phyloP scores from a whole-genome alignment of 257 asterid genomes.

The Misopates orontium region DNA sequence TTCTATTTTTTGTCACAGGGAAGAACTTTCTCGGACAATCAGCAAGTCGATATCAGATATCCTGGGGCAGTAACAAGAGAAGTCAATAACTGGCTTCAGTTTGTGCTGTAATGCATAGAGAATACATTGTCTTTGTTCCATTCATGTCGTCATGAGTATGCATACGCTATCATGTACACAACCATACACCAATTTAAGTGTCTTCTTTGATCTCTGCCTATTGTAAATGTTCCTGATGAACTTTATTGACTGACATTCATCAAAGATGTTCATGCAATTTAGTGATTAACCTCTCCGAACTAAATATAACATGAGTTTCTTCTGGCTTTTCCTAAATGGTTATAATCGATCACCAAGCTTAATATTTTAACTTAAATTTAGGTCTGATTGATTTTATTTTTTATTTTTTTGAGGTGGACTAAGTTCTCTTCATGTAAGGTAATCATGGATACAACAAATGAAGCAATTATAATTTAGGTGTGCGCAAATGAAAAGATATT shows the following conservation, averaged over 20 bases:
- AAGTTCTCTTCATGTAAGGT: no score
- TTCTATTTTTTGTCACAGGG: constrained; percentile 35
- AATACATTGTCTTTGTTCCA: constrained; percentile 10
- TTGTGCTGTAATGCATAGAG: constrained; percentile 16
- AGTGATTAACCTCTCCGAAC: no score
- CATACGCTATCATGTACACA: constrained; percentile 5
- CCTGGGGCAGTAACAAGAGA: constrained; percentile 54
- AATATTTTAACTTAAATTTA: no score
- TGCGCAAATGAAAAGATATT: no score
- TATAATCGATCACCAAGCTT: no score
- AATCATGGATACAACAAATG: no score
- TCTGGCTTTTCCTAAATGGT: no score
- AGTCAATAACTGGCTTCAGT: constrained; percentile 3
- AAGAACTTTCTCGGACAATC: constrained; percentile 57
- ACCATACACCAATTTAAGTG: constrained; percentile 17
- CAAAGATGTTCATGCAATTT: not conserved
- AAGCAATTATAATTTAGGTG: no score
- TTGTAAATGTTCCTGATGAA: constrained; percentile 5
- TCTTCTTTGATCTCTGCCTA: constrained; percentile 10
- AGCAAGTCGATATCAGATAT: constrained; percentile 59
- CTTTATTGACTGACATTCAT: not conserved
- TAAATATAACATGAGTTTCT: no score
- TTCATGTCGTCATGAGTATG: not conserved
- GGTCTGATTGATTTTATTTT: no score
- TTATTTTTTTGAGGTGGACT: no score